Evolutionary conservation across 805 yeast species (phyloP).

Genomic region (Nakazawaea wyomingensis): DNA sequence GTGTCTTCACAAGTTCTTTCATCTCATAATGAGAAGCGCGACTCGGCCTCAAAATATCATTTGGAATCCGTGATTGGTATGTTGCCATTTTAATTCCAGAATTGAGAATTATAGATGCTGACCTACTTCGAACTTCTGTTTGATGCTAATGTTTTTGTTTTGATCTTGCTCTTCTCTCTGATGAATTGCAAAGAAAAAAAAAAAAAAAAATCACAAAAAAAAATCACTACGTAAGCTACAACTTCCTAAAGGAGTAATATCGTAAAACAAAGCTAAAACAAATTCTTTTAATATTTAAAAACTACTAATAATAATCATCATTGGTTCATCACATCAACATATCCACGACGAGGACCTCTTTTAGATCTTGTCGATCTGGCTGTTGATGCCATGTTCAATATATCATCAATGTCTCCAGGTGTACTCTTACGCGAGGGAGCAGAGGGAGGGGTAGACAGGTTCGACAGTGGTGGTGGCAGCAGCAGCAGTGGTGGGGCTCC

Average conservation of each 20-base stretch:
- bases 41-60: background rate
- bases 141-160: background rate
- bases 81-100: background rate
- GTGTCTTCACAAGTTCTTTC: background rate
- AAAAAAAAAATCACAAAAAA: too few relatives aligned
- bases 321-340: slow-evolving; percentile 58
- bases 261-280: too few relatives aligned
- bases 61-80: background rate
- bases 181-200: background rate
- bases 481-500: slow-evolving; percentile 9
- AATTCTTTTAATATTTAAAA: too few relatives aligned
- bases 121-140: too few relatives aligned
- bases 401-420: slow-evolving; percentile 8
- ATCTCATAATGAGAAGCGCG: background rate
- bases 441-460: slow-evolving; percentile 10
- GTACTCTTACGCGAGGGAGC: slow-evolving; percentile 8
- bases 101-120: too few relatives aligned
- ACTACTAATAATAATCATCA: too few relatives aligned
- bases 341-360: slow-evolving; percentile 52
- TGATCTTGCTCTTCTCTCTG: background rate
- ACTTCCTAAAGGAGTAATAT: background rate
- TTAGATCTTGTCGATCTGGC: slow-evolving; percentile 37
- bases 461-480: background rate
- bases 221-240: background rate
- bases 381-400: slow-evolving; percentile 18